Evolutionary conservation across 2,329 filamentous ascomycete genomes (phyloP).

Genomic region (Ophiostoma ulmi): DNA sequence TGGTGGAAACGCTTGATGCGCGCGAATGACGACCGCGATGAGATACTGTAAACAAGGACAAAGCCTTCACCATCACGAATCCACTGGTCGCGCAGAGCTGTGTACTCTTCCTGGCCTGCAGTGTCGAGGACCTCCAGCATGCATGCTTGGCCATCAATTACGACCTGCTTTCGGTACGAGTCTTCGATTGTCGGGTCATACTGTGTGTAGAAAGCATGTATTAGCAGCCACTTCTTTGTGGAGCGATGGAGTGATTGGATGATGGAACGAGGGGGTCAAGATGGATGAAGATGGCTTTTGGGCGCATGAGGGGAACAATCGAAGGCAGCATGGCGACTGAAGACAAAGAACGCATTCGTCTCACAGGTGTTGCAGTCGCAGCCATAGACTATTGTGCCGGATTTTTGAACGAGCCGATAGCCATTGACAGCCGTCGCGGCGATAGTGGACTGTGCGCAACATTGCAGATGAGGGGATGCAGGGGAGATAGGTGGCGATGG

Average conservation of each 20-base stretch:
- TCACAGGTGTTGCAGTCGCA: not conserved
- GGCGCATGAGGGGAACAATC: not conserved
- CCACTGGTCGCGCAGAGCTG: slow-evolving; percentile 93
- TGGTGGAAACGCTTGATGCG: slow-evolving; percentile 94
- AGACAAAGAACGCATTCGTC: not conserved
- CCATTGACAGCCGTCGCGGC: not conserved
- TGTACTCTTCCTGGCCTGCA: slow-evolving; percentile 97
- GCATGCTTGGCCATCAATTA: slow-evolving; percentile 91
- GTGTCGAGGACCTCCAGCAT: slow-evolving; percentile 98
- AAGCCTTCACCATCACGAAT: slow-evolving; percentile 97
- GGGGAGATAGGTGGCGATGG: not conserved
- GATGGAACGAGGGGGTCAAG: not conserved
- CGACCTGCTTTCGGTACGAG: slow-evolving; percentile 81
- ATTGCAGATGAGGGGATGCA: not conserved
- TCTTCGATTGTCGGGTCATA: slow-evolving; percentile 87
- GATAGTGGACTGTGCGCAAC: not conserved
- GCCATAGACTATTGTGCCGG: not conserved
- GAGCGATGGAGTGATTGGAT: not conserved
- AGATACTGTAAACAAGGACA: slow-evolving; percentile 97
- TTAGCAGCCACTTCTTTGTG: slow-evolving; percentile 15
- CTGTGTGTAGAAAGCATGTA: slow-evolving; percentile 37
- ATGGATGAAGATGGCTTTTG: not conserved
- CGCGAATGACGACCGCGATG: slow-evolving; percentile 88
- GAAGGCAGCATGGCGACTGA: not conserved
- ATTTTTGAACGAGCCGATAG: not conserved